Percentiles rank a stretch among this genome's conserved stretches.
These are phyloP conservation scores for Plasmodium fragile DNA, from an alignment of 169 alveolate species.

Conservation along the genomic window DNA sequence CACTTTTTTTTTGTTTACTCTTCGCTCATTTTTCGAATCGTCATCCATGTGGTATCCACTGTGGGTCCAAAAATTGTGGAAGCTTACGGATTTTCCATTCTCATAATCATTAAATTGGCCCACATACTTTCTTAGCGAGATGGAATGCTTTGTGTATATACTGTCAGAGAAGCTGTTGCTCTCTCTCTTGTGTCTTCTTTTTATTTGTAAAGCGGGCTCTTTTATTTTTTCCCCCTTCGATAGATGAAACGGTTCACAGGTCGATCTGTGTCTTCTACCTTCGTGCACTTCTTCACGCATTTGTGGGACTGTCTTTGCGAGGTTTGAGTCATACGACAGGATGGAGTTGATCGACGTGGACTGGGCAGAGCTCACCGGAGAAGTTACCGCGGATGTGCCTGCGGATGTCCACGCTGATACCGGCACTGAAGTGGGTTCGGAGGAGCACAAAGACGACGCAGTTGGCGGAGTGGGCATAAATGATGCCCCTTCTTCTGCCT, in stretches of 20 bases:
- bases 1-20: constrained; percentile 15
- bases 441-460: background rate
- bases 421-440: background rate
- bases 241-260: background rate
- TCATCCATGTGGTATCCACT: background rate
- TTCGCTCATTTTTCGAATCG: background rate
- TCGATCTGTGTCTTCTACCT: constrained; percentile 10
- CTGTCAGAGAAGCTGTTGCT: constrained; percentile 32
- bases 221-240: background rate
- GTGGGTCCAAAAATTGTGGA: background rate
- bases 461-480: background rate
- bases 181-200: background rate
- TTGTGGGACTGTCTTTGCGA: background rate
- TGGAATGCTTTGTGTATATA: constrained; percentile 18
- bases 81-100: background rate
- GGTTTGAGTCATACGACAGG: constrained; percentile 10
- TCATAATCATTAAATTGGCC: background rate
- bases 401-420: background rate
- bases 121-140: background rate
- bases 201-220: background rate
- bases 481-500: background rate
- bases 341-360: background rate
- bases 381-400: background rate
- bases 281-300: background rate
- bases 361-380: background rate